Conservation (phyloP, 75 land plant genomes). For the Sequoiadendron giganteum region DNA sequence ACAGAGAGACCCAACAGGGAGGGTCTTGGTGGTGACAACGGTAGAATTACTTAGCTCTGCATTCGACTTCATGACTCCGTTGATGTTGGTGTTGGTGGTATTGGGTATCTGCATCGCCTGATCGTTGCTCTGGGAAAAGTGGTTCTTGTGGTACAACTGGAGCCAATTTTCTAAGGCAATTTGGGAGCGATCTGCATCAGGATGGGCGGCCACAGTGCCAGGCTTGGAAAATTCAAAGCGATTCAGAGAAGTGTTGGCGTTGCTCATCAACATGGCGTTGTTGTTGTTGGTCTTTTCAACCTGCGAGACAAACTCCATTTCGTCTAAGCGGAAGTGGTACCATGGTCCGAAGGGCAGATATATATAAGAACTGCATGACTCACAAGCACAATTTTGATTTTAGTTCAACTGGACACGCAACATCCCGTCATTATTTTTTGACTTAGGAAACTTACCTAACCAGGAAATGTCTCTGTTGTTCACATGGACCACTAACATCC, state of each 20-base stretch:
- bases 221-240: neutral
- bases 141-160: neutral
- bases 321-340: neutral
- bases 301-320: neutral
- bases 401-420: neutral
- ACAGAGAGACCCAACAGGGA: neutral
- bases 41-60: neutral
- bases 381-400: neutral
- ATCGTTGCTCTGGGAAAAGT: neutral
- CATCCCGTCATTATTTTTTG: neutral
- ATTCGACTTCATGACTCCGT: neutral
- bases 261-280: neutral
- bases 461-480: neutral
- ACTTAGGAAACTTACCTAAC: neutral
- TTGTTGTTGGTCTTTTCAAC: neutral
- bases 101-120: neutral
- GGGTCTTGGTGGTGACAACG: neutral
- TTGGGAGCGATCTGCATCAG: too few relatives aligned
- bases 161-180: neutral
- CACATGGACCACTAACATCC: neutral
- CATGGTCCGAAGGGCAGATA: neutral
- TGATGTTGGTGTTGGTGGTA: neutral
- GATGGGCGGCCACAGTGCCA: neutral
- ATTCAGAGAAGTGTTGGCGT: neutral
- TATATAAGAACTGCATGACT: neutral